Conservation (phyloP, 2,329 filamentous ascomycete genomes). For the Fusarium cyanostomum region DNA sequence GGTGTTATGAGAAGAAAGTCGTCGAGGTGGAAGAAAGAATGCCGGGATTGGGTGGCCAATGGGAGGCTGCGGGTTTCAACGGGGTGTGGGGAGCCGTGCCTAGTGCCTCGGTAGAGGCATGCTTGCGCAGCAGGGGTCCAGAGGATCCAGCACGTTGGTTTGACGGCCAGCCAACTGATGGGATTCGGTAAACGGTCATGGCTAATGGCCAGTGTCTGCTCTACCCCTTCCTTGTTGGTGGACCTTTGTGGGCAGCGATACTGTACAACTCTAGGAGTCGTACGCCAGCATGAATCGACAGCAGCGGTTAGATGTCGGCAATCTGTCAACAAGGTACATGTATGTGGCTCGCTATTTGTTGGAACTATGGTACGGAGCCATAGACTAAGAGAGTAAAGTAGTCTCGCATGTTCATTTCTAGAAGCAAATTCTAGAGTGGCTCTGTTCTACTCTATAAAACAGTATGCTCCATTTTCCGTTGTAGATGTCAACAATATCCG, state of each 20-base stretch:
- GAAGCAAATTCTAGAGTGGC: conserved; percentile 16
- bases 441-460: conserved; percentile 23
- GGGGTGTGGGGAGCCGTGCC: conserved; percentile 15
- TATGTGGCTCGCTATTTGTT: not conserved
- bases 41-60: conserved; percentile 44
- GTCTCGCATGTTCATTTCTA: conserved; percentile 24
- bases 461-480: conserved; percentile 29
- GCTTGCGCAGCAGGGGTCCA: conserved; percentile 8
- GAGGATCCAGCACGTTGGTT: conserved; percentile 27
- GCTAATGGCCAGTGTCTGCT: no score
- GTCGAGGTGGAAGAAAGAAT: conserved; percentile 45
- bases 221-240: no score
- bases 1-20: conserved; percentile 31
- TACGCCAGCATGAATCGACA: no score
- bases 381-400: conserved; percentile 12
- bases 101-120: conserved; percentile 43
- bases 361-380: not conserved
- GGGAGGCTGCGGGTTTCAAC: conserved; percentile 39
- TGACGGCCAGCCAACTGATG: no score
- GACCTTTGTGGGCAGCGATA: no score
- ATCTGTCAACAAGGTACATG: not conserved
- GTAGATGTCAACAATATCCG: conserved; percentile 16
- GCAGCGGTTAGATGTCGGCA: conserved; percentile 4
- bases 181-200: no score
- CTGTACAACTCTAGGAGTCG: no score